Conservation (phyloP, 257 asterid genomes). For the Nyctanthes arbortristis region DNA sequence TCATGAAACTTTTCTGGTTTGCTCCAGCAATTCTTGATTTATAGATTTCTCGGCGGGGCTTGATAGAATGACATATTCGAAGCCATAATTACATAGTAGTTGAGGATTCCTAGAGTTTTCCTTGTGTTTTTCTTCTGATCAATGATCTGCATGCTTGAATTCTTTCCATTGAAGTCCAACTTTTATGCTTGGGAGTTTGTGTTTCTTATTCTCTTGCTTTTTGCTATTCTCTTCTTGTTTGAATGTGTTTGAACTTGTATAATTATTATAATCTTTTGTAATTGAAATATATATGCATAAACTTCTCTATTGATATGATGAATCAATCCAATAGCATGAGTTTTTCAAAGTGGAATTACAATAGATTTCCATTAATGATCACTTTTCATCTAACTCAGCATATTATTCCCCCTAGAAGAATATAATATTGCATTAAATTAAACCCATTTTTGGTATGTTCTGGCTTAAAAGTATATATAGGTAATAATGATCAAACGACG, state of each 20-base stretch:
- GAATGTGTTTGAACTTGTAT: conserved; percentile 48
- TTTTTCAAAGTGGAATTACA: neutral
- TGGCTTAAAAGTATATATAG: neutral
- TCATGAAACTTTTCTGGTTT: too few relatives aligned
- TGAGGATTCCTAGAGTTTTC: neutral
- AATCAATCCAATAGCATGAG: conserved; percentile 1
- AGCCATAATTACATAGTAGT: conserved; percentile 17
- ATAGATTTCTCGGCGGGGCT: neutral
- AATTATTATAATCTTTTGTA: too few relatives aligned
- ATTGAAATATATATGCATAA: conserved; percentile 13
- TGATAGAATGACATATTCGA: conserved; percentile 18
- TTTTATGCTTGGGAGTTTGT: conserved; percentile 53
- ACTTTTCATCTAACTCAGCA: neutral
- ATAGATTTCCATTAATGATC: neutral
- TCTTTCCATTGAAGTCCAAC: conserved; percentile 24
- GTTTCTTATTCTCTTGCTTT: conserved; percentile 31
- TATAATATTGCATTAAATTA: too few relatives aligned
- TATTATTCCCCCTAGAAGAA: neutral
- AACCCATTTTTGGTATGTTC: neutral
- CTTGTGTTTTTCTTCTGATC: conserved; percentile 15
- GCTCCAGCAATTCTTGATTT: neutral
- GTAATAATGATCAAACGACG: neutral
- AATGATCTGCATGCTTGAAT: neutral
- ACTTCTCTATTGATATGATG: conserved; percentile 13
- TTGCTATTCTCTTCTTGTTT: conserved; percentile 51